phyloP scores from a whole-genome alignment of 192 early-diverging fungal species.

The Borealophlyctis nickersoniae region DNA sequence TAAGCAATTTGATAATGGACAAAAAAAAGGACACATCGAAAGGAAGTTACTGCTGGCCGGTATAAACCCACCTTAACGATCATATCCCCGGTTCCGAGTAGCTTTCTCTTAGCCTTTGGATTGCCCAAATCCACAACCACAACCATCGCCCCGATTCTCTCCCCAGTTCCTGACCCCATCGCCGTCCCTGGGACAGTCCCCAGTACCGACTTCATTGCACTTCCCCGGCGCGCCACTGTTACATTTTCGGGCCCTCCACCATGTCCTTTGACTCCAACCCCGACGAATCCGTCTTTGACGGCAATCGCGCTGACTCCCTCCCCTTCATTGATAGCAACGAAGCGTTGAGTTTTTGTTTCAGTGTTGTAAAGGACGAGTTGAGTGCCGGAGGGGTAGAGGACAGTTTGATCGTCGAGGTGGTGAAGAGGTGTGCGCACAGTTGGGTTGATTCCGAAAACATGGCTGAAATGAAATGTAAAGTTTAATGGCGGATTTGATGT shows the following conservation, averaged over 20 bases:
- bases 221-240: slow-evolving; percentile 8
- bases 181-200: neutral
- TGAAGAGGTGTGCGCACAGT: slow-evolving; percentile 38
- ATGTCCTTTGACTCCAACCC: slow-evolving; percentile 18
- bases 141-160: neutral
- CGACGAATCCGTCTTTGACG: slow-evolving; percentile 21
- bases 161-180: neutral
- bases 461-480: slow-evolving; percentile 15
- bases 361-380: slow-evolving; percentile 51
- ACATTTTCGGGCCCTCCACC: neutral
- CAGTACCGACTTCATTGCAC: neutral
- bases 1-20: neutral
- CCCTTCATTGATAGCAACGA: slow-evolving; percentile 43
- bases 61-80: slow-evolving; percentile 20
- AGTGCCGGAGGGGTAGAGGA: slow-evolving; percentile 51
- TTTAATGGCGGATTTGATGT: neutral
- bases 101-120: neutral
- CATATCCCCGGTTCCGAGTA: slow-evolving; percentile 6
- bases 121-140: neutral
- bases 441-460: slow-evolving; percentile 50
- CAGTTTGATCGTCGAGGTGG: slow-evolving; percentile 48
- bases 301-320: slow-evolving; percentile 44
- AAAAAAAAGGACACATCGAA: neutral
- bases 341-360: slow-evolving; percentile 51
- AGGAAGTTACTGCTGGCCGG: too few relatives aligned